Conservation (phyloP, 176 grass and related monocot species). For the bread wheat (Triticum aestivum) region IWGSC_CS_RefSeq_v2.1 NC_057809.1:575944281-575944780, state of each 20-base stretch:
- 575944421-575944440: conserved; percentile 77
- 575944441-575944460: conserved; percentile 73
- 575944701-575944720: conserved; percentile 89
- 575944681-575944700: conserved; percentile 82
- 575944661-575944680: conserved; percentile 29
- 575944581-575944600: conserved; percentile 71
- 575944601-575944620: conserved; percentile 1
- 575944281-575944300: not conserved
- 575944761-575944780: conserved; percentile 97
- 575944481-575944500: conserved; percentile 96
- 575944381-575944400: conserved; percentile 85
- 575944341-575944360: conserved; percentile 27
- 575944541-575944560: conserved; percentile 74
- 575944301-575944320: not conserved
- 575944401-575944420: conserved; percentile 88
- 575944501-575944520: conserved; percentile 98
- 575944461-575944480: conserved; percentile 80
- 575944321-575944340: not conserved
- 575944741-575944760: conserved; percentile 95
- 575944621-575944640: not conserved
- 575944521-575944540: conserved; percentile 81
- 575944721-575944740: conserved; percentile 73
- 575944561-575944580: conserved; percentile 98
- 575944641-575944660: not conserved
- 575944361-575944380: conserved; percentile 25